Percentiles rank a stretch among this genome's conserved stretches.
Conservation (phyloP, 1,284 basidiomycete genomes). For the Naganishia sp. region DNA sequence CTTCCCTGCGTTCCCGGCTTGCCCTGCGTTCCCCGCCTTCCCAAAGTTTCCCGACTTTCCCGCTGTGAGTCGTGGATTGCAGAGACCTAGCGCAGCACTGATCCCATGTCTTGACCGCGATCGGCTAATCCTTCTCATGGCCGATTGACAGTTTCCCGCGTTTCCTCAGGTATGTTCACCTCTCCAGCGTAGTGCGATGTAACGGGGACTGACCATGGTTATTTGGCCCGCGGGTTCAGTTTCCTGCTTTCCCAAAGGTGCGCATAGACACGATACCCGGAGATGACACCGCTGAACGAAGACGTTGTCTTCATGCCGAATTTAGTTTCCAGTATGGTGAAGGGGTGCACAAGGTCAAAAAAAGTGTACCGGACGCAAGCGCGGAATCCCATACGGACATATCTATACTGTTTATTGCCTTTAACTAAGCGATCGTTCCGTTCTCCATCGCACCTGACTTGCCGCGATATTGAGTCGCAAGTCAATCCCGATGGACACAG, state of each 20-base stretch:
- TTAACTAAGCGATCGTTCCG: too few relatives aligned
- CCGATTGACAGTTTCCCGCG: neutral
- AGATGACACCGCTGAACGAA: too few relatives aligned
- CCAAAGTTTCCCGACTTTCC: constrained; percentile 9
- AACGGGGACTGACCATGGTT: neutral
- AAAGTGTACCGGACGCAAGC: too few relatives aligned
- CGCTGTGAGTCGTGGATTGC: neutral
- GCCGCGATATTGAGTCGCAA: too few relatives aligned
- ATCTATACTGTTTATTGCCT: too few relatives aligned
- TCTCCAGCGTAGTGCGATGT: neutral
- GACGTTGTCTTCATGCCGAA: too few relatives aligned
- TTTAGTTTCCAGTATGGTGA: too few relatives aligned
- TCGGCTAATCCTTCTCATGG: neutral
- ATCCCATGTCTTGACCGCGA: neutral
- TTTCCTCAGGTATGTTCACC: neutral
- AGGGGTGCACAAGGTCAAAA: too few relatives aligned
- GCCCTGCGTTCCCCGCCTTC: constrained; percentile 6
- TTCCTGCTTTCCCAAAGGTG: constrained; percentile 4
- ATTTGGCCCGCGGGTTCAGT: neutral
- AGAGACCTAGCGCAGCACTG: neutral
- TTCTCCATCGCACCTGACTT: too few relatives aligned
- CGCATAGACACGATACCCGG: too few relatives aligned
- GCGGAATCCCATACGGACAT: too few relatives aligned
- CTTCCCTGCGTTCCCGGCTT: neutral
- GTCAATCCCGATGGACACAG: too few relatives aligned